These are phyloP conservation scores for Mycena kentingensis DNA, from an alignment of 768 basidiomycete genomes.

Conservation along the genomic window DNA sequence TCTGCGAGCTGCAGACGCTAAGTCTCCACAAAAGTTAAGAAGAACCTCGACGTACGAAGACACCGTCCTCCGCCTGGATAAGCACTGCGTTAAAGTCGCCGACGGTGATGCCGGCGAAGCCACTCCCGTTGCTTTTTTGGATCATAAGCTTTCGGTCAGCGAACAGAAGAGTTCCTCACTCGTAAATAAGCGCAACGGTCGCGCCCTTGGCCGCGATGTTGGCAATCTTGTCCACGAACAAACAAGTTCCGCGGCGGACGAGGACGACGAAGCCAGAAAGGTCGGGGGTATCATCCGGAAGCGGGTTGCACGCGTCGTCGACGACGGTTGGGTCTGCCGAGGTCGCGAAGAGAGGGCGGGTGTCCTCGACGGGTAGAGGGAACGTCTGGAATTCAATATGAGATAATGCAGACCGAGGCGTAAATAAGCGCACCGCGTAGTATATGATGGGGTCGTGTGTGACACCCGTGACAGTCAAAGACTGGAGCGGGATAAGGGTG, in stretches of 20 bases:
- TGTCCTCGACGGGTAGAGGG: slow-evolving; percentile 47
- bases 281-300: slow-evolving; percentile 56
- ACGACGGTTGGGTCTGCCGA: slow-evolving; percentile 54
- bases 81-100: slow-evolving; percentile 51
- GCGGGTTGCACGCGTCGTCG: slow-evolving; percentile 60
- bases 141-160: background rate
- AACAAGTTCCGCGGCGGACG: slow-evolving; percentile 60
- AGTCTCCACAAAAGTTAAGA: background rate
- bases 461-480: slow-evolving; percentile 53
- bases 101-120: slow-evolving; percentile 43
- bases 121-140: slow-evolving; percentile 57
- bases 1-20: slow-evolving; percentile 43
- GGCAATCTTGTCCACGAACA: slow-evolving; percentile 55
- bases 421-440: slow-evolving; percentile 33
- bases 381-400: slow-evolving; percentile 27
- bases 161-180: slow-evolving; percentile 37
- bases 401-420: background rate
- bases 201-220: slow-evolving; percentile 59
- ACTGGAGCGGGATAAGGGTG: slow-evolving; percentile 59
- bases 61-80: slow-evolving; percentile 58
- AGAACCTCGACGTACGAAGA: slow-evolving; percentile 43
- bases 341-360: slow-evolving; percentile 59
- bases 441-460: slow-evolving; percentile 54
- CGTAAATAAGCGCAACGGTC: slow-evolving; percentile 51
- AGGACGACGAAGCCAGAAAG: slow-evolving; percentile 55